Percentiles rank a stretch among this genome's conserved stretches.
phyloP scores from a whole-genome alignment of 2,329 filamentous ascomycete genomes.

The Hymenoscyphus linearis region DNA sequence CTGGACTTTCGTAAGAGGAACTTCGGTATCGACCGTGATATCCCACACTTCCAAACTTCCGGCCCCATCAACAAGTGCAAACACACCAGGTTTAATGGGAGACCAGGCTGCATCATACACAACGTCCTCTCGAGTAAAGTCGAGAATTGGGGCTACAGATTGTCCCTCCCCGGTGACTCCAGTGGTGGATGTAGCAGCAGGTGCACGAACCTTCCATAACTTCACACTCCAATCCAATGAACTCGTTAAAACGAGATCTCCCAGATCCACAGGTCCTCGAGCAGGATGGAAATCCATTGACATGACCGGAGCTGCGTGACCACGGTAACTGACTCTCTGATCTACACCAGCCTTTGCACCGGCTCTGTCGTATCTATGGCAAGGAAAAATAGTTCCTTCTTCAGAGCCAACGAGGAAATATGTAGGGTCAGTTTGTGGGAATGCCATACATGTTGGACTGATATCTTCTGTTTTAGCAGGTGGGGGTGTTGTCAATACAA shows the following conservation, averaged over 20 bases:
- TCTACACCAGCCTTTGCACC: constrained; percentile 96
- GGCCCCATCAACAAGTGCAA: constrained; percentile 88
- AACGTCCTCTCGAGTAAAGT: constrained; percentile 90
- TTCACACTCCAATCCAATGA: constrained; percentile 97
- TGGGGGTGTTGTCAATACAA: constrained; percentile 79
- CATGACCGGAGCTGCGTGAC: constrained; percentile 92
- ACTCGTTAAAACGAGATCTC: constrained; percentile 86
- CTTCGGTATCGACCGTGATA: constrained; percentile 84
- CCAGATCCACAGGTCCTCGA: constrained; percentile 85
- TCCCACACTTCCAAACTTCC: constrained; percentile 95
- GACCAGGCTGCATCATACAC: constrained; percentile 97
- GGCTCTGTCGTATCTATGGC: constrained; percentile 93
- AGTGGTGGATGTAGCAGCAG: constrained; percentile 62
- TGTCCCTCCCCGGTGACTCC: constrained; percentile 42
- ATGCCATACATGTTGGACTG: constrained; percentile 88
- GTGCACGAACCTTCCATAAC: constrained; percentile 87
- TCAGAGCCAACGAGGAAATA: constrained; percentile 97
- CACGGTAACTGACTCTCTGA: constrained; percentile 78
- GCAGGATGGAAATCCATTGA: constrained; percentile 93
- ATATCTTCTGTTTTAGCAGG: constrained; percentile 92
- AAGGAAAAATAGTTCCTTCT: constrained; percentile 93
- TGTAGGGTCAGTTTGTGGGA: constrained; percentile 90
- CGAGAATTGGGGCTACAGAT: constrained; percentile 68
- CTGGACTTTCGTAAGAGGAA: constrained; percentile 76
- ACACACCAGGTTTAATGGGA: constrained; percentile 87